Conservation (phyloP, 148 eudicot species). For the Nepenthes gracilis region DNA sequence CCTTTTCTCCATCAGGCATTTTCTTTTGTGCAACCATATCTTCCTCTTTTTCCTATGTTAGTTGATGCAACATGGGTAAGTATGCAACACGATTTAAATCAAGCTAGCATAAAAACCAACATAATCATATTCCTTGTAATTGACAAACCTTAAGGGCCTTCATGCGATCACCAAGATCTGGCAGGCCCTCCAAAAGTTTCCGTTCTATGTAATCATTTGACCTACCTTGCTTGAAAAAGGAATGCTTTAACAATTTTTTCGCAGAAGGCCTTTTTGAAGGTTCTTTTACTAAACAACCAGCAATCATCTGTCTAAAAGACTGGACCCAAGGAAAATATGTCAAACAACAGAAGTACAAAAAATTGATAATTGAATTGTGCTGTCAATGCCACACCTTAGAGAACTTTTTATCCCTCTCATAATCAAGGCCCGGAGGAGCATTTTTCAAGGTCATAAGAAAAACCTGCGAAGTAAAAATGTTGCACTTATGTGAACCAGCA, state of each 20-base stretch:
- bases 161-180: slow-evolving; percentile 74
- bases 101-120: background rate
- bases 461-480: slow-evolving; percentile 32
- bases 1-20: slow-evolving; percentile 88
- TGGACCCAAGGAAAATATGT: slow-evolving; percentile 8
- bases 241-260: slow-evolving; percentile 69
- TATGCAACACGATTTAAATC: background rate
- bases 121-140: background rate
- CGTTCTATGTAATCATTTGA: slow-evolving; percentile 67
- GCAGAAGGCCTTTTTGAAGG: slow-evolving; percentile 86
- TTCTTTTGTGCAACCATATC: slow-evolving; percentile 97
- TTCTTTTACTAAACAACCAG: slow-evolving; percentile 96
- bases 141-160: slow-evolving; percentile 57
- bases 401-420: slow-evolving; percentile 79
- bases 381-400: slow-evolving; percentile 53
- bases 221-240: slow-evolving; percentile 85
- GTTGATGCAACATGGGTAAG: background rate
- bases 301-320: slow-evolving; percentile 96
- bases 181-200: slow-evolving; percentile 69
- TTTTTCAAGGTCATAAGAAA: slow-evolving; percentile 90
- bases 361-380: background rate
- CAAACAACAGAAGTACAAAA: background rate
- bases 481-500: background rate
- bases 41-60: slow-evolving; percentile 70
- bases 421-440: slow-evolving; percentile 94